These are phyloP conservation scores for Aphanomyces invadans DNA, from an alignment of 352 stramenopile species.

Conservation along the genomic window DNA sequence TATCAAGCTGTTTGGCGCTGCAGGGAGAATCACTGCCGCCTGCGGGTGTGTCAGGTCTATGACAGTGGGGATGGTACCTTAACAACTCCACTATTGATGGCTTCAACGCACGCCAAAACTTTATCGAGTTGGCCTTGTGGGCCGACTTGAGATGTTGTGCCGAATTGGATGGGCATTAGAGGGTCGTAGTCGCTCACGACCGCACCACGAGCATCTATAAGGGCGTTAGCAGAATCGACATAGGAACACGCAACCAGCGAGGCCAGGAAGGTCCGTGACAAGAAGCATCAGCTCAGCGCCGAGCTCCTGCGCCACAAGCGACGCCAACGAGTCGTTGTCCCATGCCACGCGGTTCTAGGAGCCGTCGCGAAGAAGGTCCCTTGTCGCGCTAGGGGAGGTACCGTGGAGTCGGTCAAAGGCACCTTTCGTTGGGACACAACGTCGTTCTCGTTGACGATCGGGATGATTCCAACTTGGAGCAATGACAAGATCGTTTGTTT, in stretches of 20 bases:
- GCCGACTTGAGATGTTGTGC: conserved; percentile 48
- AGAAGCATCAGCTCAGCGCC: conserved; percentile 66
- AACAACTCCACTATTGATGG: conserved; percentile 50
- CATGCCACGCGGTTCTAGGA: conserved; percentile 50
- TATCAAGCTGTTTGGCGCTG: conserved; percentile 48
- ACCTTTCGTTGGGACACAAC: conserved; percentile 62
- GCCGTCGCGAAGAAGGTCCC: background rate
- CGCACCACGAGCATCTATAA: conserved; percentile 27
- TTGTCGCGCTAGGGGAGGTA: background rate
- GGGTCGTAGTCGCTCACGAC: conserved; percentile 47
- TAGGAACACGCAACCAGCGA: conserved; percentile 32
- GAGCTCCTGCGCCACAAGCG: conserved; percentile 67
- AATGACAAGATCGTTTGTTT: conserved; percentile 53
- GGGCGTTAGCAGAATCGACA: background rate
- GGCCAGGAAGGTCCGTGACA: conserved; percentile 63
- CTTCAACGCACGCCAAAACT: conserved; percentile 67
- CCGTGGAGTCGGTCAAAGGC: conserved; percentile 41
- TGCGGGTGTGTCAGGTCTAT: conserved; percentile 27
- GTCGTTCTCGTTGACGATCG: conserved; percentile 83
- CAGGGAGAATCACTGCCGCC: conserved; percentile 58
- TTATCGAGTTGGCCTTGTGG: conserved; percentile 71
- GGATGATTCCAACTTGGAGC: conserved; percentile 76
- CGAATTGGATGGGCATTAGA: conserved; percentile 37
- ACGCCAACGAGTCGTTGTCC: conserved; percentile 81
- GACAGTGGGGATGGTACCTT: background rate